These are phyloP conservation scores for Microstegium vimineum DNA, from an alignment of 176 grass and related monocot species.

Conservation along the genomic window DNA sequence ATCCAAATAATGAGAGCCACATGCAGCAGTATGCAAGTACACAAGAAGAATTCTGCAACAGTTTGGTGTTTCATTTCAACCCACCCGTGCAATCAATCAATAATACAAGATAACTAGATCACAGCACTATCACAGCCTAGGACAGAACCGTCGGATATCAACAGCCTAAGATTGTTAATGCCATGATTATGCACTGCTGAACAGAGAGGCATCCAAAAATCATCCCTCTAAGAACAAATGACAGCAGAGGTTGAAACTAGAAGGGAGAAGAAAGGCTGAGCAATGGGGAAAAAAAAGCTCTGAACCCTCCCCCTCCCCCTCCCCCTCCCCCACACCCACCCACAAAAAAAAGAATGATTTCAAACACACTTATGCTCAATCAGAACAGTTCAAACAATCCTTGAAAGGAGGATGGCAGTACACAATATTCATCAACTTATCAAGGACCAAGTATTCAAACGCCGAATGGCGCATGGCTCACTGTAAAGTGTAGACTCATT, in stretches of 20 bases:
- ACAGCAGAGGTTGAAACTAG: background rate
- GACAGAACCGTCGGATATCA: background rate
- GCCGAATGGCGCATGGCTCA: too few relatives aligned
- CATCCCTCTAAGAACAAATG: background rate
- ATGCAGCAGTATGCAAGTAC: background rate
- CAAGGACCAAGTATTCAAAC: background rate
- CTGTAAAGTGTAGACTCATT: too few relatives aligned
- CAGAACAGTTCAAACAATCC: too few relatives aligned
- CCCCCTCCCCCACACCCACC: too few relatives aligned
- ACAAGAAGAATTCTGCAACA: background rate
- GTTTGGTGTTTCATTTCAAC: background rate
- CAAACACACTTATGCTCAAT: too few relatives aligned
- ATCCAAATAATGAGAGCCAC: background rate
- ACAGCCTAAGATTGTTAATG: background rate
- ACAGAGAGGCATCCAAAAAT: background rate
- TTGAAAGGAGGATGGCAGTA: background rate
- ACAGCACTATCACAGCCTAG: background rate
- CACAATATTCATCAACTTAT: background rate
- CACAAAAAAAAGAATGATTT: too few relatives aligned
- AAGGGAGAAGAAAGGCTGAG: too few relatives aligned
- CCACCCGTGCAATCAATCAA: background rate
- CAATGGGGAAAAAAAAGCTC: background rate
- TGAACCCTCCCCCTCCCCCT: too few relatives aligned
- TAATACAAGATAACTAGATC: background rate
- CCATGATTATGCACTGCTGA: background rate